Conservation (phyloP, 176 grass and related monocot genomes). For the Chrysopogon serrulatus region DNA sequence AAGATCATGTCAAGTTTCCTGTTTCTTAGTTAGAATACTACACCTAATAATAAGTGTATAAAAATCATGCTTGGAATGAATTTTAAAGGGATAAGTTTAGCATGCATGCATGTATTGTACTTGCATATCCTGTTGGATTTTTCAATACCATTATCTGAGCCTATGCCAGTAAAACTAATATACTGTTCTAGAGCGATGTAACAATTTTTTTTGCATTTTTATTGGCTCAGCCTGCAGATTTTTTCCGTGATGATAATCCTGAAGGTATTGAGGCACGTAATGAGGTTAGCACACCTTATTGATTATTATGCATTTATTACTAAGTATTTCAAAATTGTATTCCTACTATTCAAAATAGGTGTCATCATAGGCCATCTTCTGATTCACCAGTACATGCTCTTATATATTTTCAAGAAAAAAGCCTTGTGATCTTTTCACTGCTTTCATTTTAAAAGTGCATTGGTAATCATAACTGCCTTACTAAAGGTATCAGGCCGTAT, state of each 20-base stretch:
- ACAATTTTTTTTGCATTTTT: slow-evolving; percentile 29
- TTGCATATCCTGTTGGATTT: background rate
- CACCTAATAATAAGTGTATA: background rate
- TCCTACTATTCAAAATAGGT: background rate
- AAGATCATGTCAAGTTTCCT: slow-evolving; percentile 3
- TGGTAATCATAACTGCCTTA: background rate
- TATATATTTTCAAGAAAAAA: slow-evolving; percentile 1
- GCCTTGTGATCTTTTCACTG: background rate
- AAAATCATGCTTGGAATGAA: background rate
- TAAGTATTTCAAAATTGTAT: background rate
- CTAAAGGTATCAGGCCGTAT: background rate
- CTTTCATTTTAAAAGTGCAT: background rate
- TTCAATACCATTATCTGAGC: slow-evolving; percentile 7
- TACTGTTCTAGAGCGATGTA: slow-evolving; percentile 1
- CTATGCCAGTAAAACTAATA: background rate
- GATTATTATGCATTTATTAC: background rate
- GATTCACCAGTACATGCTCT: background rate
- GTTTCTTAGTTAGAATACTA: background rate
- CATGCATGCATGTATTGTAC: background rate
- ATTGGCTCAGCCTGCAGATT: slow-evolving; percentile 74
- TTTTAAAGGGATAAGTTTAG: background rate
- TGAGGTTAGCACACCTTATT: slow-evolving; percentile 60
- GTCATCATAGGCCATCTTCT: background rate
- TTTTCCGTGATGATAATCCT: slow-evolving; percentile 91
- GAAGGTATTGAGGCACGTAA: slow-evolving; percentile 96